Conservation (phyloP, 441 rosid species). For the Mallotus japonicus region DNA sequence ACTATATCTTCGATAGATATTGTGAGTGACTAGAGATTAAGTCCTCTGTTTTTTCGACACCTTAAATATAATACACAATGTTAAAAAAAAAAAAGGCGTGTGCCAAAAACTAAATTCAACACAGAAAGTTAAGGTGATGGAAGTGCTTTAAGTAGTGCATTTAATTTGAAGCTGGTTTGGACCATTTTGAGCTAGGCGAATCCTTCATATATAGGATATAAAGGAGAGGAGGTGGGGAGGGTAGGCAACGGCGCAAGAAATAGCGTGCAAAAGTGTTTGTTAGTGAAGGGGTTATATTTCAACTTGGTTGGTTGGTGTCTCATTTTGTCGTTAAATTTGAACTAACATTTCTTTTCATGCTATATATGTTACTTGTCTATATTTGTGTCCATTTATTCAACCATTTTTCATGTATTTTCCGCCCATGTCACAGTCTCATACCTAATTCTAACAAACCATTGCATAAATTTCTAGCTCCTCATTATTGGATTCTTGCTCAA, state of each 20-base stretch:
- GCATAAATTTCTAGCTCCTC: slow-evolving; percentile 4
- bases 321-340: slow-evolving; percentile 2
- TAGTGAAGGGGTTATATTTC: background rate
- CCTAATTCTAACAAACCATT: slow-evolving; percentile 19
- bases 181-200: background rate
- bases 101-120: no score
- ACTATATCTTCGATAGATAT: no score
- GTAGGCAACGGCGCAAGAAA: background rate
- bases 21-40: no score
- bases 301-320: slow-evolving; percentile 6
- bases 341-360: background rate
- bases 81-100: no score
- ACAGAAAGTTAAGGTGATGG: no score
- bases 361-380: background rate
- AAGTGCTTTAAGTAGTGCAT: no score
- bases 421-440: slow-evolving; percentile 15
- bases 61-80: no score
- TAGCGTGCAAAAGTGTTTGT: background rate
- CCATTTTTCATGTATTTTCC: background rate
- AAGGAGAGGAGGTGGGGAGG: background rate
- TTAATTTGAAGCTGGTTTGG: no score
- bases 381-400: background rate
- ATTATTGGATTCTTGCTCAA: background rate
- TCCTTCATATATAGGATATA: background rate
- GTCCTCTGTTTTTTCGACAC: no score